Percentiles rank a stretch among this genome's conserved stretches.
Conservation (phyloP, 2,329 filamentous ascomycete genomes). For the Pseudohalonectria lignicola region DNA sequence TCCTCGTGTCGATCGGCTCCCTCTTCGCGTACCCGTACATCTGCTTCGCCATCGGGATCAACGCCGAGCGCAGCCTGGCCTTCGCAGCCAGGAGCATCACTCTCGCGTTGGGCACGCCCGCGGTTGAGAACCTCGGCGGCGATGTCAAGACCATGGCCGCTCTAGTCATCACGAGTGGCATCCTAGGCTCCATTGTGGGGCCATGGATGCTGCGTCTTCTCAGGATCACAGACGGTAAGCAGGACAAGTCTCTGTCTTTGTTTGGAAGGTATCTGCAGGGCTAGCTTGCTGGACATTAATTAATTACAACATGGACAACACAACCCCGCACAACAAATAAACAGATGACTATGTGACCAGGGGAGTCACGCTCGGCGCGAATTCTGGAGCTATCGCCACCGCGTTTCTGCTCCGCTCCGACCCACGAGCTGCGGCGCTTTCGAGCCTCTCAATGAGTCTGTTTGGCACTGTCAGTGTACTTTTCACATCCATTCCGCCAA, state of each 20-base stretch:
- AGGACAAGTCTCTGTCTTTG: background rate
- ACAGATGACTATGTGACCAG: slow-evolving; percentile 52
- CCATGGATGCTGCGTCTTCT: slow-evolving; percentile 33
- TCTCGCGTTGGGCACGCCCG: slow-evolving; percentile 47
- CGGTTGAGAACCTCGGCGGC: slow-evolving; percentile 43
- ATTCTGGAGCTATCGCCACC: slow-evolving; percentile 48
- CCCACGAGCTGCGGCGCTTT: slow-evolving; percentile 46
- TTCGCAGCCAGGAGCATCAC: slow-evolving; percentile 47
- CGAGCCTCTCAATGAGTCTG: slow-evolving; percentile 48
- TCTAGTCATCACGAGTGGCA: slow-evolving; percentile 47
- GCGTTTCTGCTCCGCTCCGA: slow-evolving; percentile 44
- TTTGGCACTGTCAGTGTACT: slow-evolving; percentile 49
- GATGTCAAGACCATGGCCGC: slow-evolving; percentile 45
- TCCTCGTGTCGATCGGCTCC: slow-evolving; percentile 37
- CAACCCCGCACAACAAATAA: too few relatives aligned
- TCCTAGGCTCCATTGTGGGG: slow-evolving; percentile 46
- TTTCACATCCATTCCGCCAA: slow-evolving; percentile 44
- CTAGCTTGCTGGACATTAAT: too few relatives aligned
- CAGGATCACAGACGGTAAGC: slow-evolving; percentile 40
- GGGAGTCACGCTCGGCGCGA: slow-evolving; percentile 50
- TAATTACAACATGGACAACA: too few relatives aligned
- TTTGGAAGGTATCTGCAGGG: background rate
- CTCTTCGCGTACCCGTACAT: slow-evolving; percentile 46
- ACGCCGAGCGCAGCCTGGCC: slow-evolving; percentile 36
- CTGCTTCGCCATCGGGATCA: slow-evolving; percentile 44